Evolutionary conservation across 2,329 filamentous ascomycete species (phyloP).

Genomic region (Purpureocillium takamizusanense): DNA sequence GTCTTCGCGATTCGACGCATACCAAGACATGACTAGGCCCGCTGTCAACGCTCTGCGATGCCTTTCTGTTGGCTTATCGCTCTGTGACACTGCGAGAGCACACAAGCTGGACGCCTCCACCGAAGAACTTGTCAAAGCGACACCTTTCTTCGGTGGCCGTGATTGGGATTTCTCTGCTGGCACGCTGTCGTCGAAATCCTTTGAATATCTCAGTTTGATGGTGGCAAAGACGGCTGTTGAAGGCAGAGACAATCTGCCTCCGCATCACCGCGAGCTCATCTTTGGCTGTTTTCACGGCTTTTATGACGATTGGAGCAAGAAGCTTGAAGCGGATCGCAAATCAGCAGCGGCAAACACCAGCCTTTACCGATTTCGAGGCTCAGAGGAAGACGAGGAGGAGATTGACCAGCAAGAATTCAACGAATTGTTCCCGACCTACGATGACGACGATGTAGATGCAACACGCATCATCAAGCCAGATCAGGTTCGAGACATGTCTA

Average conservation of each 20-base stretch:
- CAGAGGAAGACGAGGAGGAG: conserved; percentile 66
- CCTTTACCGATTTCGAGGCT: conserved; percentile 76
- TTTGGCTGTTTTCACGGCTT: conserved; percentile 62
- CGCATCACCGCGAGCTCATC: conserved; percentile 40
- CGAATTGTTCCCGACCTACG: conserved; percentile 73
- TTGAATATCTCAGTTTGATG: conserved; percentile 34
- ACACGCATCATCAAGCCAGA: conserved; percentile 21
- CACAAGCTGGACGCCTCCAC: conserved; percentile 28
- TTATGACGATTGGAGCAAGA: conserved; percentile 72
- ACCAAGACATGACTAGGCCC: conserved; percentile 76
- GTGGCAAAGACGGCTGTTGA: conserved; percentile 34
- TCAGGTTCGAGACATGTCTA: conserved; percentile 44
- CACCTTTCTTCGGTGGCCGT: conserved; percentile 48
- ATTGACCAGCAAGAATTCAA: conserved; percentile 66
- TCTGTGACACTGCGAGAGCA: conserved; percentile 39
- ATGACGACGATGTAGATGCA: conserved; percentile 32
- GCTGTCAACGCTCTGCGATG: conserved; percentile 72
- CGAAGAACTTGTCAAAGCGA: conserved; percentile 30
- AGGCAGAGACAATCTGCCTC: conserved; percentile 29
- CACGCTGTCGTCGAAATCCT: conserved; percentile 15
- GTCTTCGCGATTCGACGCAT: conserved; percentile 60
- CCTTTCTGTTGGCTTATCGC: conserved; percentile 64
- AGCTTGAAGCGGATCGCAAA: conserved; percentile 67
- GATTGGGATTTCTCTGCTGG: conserved; percentile 17
- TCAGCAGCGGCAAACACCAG: conserved; percentile 65